Percentiles rank a stretch among this genome's conserved stretches.
Conservation (phyloP, 352 stramenopile species). For the Phytophthora constricta region DNA sequence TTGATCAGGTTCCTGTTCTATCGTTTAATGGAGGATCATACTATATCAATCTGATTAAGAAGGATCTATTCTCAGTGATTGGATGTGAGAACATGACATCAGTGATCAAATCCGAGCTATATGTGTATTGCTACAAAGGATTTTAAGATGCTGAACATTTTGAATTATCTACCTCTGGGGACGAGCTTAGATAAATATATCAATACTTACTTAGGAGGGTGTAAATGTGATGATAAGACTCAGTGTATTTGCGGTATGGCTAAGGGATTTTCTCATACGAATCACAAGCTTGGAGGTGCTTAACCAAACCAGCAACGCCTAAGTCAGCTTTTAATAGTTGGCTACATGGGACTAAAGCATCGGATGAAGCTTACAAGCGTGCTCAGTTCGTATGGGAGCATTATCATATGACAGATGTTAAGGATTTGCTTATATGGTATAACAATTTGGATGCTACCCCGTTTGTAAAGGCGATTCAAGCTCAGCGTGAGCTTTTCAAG, state of each 20-base stretch:
- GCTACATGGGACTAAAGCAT: not conserved
- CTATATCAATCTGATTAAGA: conserved; percentile 34
- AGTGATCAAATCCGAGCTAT: conserved; percentile 14
- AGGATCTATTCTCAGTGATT: conserved; percentile 1
- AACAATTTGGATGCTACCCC: conserved; percentile 25
- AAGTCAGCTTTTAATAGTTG: conserved; percentile 25
- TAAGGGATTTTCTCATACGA: conserved; percentile 41
- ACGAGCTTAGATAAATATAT: conserved; percentile 36
- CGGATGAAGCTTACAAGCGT: conserved; percentile 29
- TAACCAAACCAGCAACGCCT: conserved; percentile 26
- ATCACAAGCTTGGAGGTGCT: conserved; percentile 30
- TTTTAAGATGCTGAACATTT: conserved; percentile 35
- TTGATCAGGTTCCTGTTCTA: not conserved
- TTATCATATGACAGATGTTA: conserved; percentile 39
- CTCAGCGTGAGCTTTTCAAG: conserved; percentile 12
- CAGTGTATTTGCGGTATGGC: conserved; percentile 25
- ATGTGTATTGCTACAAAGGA: conserved; percentile 31
- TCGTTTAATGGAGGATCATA: conserved; percentile 3
- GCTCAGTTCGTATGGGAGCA: conserved; percentile 37
- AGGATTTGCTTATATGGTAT: conserved; percentile 27
- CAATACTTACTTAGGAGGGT: conserved; percentile 33
- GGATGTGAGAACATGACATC: not conserved
- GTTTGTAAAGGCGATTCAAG: conserved; percentile 17
- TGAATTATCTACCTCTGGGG: conserved; percentile 35
- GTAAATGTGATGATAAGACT: conserved; percentile 38